Conservation (phyloP, 192 early-diverging fungal genomes). For the Geranomyces michiganensis region DNA sequence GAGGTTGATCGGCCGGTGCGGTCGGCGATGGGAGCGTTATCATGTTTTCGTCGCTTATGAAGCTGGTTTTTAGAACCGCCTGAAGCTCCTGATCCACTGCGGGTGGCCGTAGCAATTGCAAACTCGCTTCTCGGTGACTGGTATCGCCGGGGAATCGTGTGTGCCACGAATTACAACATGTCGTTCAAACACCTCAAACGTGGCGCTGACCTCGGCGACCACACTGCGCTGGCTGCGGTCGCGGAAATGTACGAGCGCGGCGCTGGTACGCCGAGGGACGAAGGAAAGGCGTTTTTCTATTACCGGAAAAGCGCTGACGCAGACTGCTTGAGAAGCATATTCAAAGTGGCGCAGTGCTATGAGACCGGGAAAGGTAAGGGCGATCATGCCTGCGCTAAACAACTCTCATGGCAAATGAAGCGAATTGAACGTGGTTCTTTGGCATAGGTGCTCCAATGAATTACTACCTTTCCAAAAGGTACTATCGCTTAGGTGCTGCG, state of each 20-base stretch:
- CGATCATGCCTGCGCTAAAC: not conserved
- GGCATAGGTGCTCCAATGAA: conserved; percentile 31
- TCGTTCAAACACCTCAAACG: conserved; percentile 33
- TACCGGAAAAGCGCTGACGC: conserved; percentile 31
- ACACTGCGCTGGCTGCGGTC: conserved; percentile 12
- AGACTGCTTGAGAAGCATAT: conserved; percentile 27
- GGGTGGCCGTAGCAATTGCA: conserved; percentile 7
- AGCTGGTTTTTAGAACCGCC: not conserved
- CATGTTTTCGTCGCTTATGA: not conserved
- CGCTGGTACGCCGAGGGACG: conserved; percentile 34
- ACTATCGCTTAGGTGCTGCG: conserved; percentile 34
- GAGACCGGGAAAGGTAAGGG: conserved; percentile 41
- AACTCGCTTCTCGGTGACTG: conserved; percentile 40
- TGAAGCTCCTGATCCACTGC: not conserved
- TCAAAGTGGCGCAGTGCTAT: conserved; percentile 32
- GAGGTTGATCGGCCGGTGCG: not conserved
- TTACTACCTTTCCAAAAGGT: conserved; percentile 26
- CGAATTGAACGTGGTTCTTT: too few relatives aligned
- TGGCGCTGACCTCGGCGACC: conserved; percentile 28
- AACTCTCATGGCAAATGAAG: too few relatives aligned
- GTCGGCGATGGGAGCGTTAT: not conserved
- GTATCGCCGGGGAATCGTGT: conserved; percentile 39
- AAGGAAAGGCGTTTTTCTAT: conserved; percentile 33
- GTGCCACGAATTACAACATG: conserved; percentile 27
- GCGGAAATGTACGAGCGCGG: conserved; percentile 45